phyloP scores from a whole-genome alignment of 2,329 filamentous ascomycete species.

The Nigrograna mackinnonii region DNA sequence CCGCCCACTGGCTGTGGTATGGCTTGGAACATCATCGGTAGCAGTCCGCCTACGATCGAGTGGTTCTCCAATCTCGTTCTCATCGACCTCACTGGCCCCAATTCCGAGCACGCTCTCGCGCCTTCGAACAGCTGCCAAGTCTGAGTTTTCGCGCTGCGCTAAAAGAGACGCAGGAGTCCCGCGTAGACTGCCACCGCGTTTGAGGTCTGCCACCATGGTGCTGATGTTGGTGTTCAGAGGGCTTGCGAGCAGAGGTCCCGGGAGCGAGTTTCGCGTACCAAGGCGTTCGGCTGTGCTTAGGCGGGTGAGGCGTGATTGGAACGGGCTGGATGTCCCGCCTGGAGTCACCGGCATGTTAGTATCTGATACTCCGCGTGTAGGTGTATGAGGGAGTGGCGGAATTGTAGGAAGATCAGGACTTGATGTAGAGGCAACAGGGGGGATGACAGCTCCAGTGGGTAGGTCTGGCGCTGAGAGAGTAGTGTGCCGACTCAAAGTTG shows the following conservation, averaged over 20 bases:
- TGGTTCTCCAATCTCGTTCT: neutral
- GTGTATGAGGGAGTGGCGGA: conserved; percentile 17
- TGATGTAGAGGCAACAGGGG: conserved; percentile 14
- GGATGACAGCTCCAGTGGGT: conserved; percentile 27
- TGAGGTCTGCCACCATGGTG: conserved; percentile 66
- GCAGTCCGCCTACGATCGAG: conserved; percentile 24
- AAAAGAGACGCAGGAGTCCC: neutral
- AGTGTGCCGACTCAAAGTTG: conserved; percentile 21
- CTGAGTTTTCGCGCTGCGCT: conserved; percentile 3
- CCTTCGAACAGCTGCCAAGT: conserved; percentile 3
- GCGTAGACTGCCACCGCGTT: conserved; percentile 54
- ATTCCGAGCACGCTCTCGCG: conserved; percentile 26
- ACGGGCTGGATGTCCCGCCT: conserved; percentile 17
- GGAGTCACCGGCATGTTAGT: conserved; percentile 19
- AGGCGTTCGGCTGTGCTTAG: conserved; percentile 40
- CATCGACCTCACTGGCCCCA: conserved; percentile 12
- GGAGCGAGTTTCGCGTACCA: conserved; percentile 52
- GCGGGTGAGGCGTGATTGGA: conserved; percentile 28
- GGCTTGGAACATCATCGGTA: conserved; percentile 4
- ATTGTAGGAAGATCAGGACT: conserved; percentile 17
- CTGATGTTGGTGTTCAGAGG: conserved; percentile 64
- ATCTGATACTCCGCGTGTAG: conserved; percentile 16
- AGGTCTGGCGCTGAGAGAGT: conserved; percentile 30
- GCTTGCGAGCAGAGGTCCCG: conserved; percentile 61
- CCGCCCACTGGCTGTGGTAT: conserved; percentile 3